Percentiles rank a stretch among this genome's conserved stretches.
phyloP scores from a whole-genome alignment of 148 eudicot genomes.

The Nepenthes mirabilis region DNA sequence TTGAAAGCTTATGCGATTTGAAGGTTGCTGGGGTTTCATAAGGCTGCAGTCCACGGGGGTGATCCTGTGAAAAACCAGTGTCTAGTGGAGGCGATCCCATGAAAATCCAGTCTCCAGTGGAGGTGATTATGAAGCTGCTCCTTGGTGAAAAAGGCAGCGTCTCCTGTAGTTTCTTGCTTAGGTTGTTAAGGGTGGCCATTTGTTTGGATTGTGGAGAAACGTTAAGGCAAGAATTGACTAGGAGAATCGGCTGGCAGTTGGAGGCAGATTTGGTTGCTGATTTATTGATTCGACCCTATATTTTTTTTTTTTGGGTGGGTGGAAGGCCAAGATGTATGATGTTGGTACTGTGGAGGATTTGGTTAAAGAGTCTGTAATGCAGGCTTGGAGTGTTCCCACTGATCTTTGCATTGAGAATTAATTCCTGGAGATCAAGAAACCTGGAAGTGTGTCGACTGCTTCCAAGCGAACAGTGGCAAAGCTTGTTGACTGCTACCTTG shows the following conservation, averaged over 20 bases:
- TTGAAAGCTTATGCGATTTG: conserved; percentile 52
- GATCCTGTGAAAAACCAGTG: conserved; percentile 32
- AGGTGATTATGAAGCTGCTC: conserved; percentile 38
- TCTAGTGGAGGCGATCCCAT: conserved; percentile 26
- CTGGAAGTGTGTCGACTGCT: conserved; percentile 30
- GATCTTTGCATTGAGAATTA: conserved; percentile 25
- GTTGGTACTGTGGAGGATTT: conserved; percentile 43
- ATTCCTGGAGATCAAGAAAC: conserved; percentile 31
- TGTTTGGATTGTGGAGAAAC: conserved; percentile 57
- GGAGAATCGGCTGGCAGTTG: conserved; percentile 56
- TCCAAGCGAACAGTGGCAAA: conserved; percentile 71
- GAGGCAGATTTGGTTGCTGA: conserved; percentile 72
- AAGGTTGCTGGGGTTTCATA: conserved; percentile 56
- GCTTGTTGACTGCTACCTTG: conserved; percentile 73
- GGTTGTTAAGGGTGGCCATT: conserved; percentile 46
- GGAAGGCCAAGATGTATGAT: conserved; percentile 43
- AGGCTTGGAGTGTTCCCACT: not conserved
- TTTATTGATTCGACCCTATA: conserved; percentile 41
- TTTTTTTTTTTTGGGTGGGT: conserved; percentile 19
- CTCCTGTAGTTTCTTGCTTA: conserved; percentile 63
- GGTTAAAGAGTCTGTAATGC: conserved; percentile 52
- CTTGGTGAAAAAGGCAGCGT: conserved; percentile 52
- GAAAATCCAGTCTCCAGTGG: conserved; percentile 21
- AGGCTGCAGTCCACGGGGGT: conserved; percentile 42
- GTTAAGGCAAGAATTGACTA: conserved; percentile 34